Evolutionary conservation across 2,329 filamentous ascomycete genomes (phyloP), one percentile per base, ranked within the genome.

Genomic region (Cordyceps javanica): DNA sequence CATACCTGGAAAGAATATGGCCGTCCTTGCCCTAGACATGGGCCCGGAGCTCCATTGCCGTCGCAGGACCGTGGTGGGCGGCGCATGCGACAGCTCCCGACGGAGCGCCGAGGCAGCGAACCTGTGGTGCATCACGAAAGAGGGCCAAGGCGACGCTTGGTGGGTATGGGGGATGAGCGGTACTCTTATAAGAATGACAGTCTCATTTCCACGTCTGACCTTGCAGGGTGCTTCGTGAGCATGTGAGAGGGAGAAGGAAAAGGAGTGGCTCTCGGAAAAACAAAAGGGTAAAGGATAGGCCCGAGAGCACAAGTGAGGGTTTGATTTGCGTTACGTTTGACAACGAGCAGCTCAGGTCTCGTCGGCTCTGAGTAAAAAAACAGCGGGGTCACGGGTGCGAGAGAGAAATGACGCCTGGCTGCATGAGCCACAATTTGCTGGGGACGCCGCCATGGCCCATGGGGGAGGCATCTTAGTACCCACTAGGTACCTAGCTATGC

Each of bases 1-100:
- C 55, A 32, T 61, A 82, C 80, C 81, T 60, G 82, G 82, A 61
- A 85, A 85, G 75, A 85, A 84, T 55, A 85, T 77, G 59, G 82
- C 82, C 57, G 82, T 85, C 65, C 75, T 72, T 28, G 77, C 76
- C 62, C 76, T 67, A 48, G 66, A 64, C 23, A 65, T 62, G 59
- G 67, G 62, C 21, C 68, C 68, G 36, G 75, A 76, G 56, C 62
- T 65, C 63, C 62, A 65, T 64, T 56, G 44, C 34, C 60, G 63
- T 63, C 60, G 62, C 42, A 39, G 10, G 38, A 45, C 55, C 44
- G 38, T 55, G 34, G 54, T 48, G 34, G 55, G 34, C 55, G 46
- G 30, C 53, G 50, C 46, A 58, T 54, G 57, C 44, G 63, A 61
- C 62, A 65, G 62, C 66, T 62, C 59, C 60, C 60, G 45, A 62